Evolutionary conservation across 345 rosid species (phyloP), one percentile per base, ranked within the genome.

Genomic region (Adansonia digitata): DNA sequence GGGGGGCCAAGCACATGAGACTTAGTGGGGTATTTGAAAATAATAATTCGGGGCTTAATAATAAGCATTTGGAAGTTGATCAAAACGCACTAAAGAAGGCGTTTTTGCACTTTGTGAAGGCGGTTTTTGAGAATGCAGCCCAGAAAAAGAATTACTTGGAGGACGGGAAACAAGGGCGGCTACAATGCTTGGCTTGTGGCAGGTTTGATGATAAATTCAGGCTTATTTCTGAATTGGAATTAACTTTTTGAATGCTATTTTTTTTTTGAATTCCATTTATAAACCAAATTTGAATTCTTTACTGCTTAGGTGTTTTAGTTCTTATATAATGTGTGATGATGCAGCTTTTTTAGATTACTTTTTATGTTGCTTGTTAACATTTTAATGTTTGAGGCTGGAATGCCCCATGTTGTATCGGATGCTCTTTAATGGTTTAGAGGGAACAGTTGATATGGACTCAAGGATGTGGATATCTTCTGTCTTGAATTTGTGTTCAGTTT

Each of bases 111-210:
- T 92, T 85, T 61, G 87, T 77, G 35, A 96, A 93, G 87, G 56
- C 82, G 22, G 74, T 88, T 57, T 90, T 85, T 26, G 99, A 93
- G 83, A 90, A 82, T 18, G 82, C 85, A 6, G 57, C 39, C 2
- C 89, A 82, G 78, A 96, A 84, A 80, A 92, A 78, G 86, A 87
- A 81, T 26, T 96, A 88, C 81, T 81, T 90, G 84, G 98, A 93
- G 83, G 80, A 89, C 26, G 98, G 97, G 73, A 96, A 86, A 75
- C 88, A 80, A 31, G 97, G 97, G 12, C 84, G 91, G 60, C 86
- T 93, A 72, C 90, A 80, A 26, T 96, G 99, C 77, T 75, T 89
- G 63, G 97, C 87, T 70, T 96, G 99, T 69, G 85, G 84, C 91
- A 93, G 98, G 98, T 91, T 88, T 80, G 91, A 72, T 81, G 60